Base-by-base conservation (phyloP, 345 rosid genomes). In the Pugionium dolabratum region DNA sequence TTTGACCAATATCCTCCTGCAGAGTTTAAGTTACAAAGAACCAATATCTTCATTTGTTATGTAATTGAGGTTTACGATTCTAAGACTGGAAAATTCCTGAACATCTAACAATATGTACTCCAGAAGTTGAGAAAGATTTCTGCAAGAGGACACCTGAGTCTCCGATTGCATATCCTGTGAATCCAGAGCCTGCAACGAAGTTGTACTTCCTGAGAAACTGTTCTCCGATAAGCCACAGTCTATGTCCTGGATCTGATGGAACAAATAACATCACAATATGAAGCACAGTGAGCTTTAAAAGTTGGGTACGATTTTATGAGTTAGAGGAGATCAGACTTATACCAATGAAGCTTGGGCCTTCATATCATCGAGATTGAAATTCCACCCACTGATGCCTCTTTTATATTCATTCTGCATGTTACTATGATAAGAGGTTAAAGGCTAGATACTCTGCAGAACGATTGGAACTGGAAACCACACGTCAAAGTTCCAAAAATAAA, bases 301-400 rank as follows among this genome's bases (percentile, higher is more conserved):
- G 71, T 54, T 51, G 72, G 46, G 35, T 64, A 54, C 42, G 26
- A 18, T 53, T 62, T 9, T 33, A 61, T 27, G 59, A 11, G 1
- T 58, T 48, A 33, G 54, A 62, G 52, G 54, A 55, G 55, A 67
- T 58, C 18, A 67, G 33, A 59, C 49, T 66, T 52, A 50, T 90
- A 94, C 99, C 92, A 90, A 69, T 66, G 99, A 90, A 69, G 99
- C 97, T 72, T 94, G 99, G 79, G 97, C 96, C 75, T 94, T 94
- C 86, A 94, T 67, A 74, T 94, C 96, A 66, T 94, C 99, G 62
- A 94, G 92, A 74, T 94, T 85, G 82, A 94, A 94, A 74, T 94
- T 85, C 99, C 99, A 94, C 54, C 95, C 87, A 62, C 99, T 94
- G 42, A 94, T 86, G 69, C 99, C 99, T 65, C 99, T 81, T 74